Percentiles rank a stretch among this genome's conserved stretches.
phyloP scores from a whole-genome alignment of 441 rosid species.

The Mallotus repandus region DNA sequence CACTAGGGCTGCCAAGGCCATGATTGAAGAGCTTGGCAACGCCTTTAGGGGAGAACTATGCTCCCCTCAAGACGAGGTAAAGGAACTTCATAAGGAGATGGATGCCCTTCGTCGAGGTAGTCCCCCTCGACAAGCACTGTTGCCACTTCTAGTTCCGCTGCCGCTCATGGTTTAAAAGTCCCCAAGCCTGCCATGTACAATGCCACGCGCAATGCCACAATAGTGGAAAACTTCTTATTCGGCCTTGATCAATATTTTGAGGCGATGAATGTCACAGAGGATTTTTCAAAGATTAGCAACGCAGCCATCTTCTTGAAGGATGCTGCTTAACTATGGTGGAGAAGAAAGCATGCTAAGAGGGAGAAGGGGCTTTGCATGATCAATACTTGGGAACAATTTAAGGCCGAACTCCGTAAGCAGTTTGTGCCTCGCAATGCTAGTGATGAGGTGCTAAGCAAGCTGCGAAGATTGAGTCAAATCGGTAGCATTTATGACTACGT shows the following conservation, averaged over 20 bases:
- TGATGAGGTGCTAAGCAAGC: not conserved
- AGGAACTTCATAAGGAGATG: not conserved
- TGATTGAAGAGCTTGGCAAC: not conserved
- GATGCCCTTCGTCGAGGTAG: not conserved
- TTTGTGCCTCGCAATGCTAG: not conserved
- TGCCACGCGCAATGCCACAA: not conserved
- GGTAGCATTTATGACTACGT: not conserved
- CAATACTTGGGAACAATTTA: not conserved
- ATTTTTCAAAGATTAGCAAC: not conserved
- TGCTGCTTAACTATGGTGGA: not conserved
- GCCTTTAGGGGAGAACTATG: not conserved
- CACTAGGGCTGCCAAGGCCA: not conserved
- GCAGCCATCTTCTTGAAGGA: not conserved
- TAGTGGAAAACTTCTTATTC: not conserved
- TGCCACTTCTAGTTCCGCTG: not conserved
- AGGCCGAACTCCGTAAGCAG: not conserved
- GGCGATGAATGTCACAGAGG: not conserved
- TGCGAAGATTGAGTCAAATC: not conserved
- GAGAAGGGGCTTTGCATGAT: not conserved
- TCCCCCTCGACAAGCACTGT: not conserved
- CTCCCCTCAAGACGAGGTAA: too few relatives aligned
- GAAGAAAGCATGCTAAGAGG: not conserved
- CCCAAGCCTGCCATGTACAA: not conserved
- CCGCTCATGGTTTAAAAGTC: not conserved
- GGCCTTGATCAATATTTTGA: not conserved